Evolutionary conservation across 2,329 filamentous ascomycete species (phyloP).

Genomic region (Nemania bipapillata): DNA sequence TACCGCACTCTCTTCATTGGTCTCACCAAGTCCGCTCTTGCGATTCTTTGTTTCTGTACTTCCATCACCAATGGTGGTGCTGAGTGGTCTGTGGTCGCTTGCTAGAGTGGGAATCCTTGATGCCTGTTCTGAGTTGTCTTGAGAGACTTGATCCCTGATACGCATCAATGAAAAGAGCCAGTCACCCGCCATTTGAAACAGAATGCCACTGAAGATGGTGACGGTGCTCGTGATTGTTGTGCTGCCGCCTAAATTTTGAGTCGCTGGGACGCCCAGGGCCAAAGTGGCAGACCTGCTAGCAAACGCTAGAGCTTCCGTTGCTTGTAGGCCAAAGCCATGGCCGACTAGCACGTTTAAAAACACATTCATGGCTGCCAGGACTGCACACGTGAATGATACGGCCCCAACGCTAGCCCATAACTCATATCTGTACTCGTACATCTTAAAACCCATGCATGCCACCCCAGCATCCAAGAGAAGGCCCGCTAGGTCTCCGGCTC

Average conservation of each 20-base stretch:
- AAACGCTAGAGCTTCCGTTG: conserved; percentile 48
- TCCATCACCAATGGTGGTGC: neutral
- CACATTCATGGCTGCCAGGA: conserved; percentile 43
- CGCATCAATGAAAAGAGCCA: conserved; percentile 45
- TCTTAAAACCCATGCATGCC: conserved; percentile 50
- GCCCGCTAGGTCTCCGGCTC: conserved; percentile 48
- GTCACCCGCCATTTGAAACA: conserved; percentile 50
- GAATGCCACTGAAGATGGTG: conserved; percentile 49
- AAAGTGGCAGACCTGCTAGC: conserved; percentile 50
- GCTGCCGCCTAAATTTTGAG: conserved; percentile 47
- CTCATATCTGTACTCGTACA: conserved; percentile 52
- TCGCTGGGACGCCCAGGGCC: conserved; percentile 48
- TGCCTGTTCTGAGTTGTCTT: neutral
- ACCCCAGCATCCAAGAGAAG: conserved; percentile 50
- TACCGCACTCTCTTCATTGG: conserved; percentile 46
- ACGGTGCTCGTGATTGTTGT: conserved; percentile 49
- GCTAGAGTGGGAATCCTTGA: neutral
- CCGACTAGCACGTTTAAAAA: conserved; percentile 49
- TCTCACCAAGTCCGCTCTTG: neutral
- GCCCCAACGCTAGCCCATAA: conserved; percentile 46
- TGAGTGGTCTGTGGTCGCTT: neutral
- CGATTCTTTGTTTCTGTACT: conserved; percentile 20
- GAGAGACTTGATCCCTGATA: conserved; percentile 41
- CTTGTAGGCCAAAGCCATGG: conserved; percentile 43
- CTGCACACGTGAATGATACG: conserved; percentile 45